These are phyloP conservation scores for Thymus quinquecostatus DNA, from an alignment of 257 asterid species.

Conservation along the genomic window DNA sequence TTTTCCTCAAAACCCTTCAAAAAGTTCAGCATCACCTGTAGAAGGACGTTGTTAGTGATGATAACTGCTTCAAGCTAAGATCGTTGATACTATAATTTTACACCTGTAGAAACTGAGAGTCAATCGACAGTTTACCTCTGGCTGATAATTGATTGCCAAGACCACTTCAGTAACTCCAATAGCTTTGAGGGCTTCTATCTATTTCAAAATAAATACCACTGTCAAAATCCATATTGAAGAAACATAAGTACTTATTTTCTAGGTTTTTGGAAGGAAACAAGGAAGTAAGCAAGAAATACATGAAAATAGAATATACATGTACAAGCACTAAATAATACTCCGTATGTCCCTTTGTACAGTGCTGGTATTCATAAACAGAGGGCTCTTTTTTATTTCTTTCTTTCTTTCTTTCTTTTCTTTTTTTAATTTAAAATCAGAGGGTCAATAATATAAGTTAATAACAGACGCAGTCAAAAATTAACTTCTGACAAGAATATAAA, in stretches of 20 bases:
- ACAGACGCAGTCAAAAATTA: neutral
- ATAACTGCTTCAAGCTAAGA: neutral
- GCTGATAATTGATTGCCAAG: constrained; percentile 88
- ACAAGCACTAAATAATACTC: neutral
- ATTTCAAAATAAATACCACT: constrained; percentile 10
- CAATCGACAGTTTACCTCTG: constrained; percentile 56
- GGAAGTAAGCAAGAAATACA: neutral
- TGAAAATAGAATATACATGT: neutral
- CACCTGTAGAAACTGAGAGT: constrained; percentile 4
- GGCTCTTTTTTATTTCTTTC: neutral
- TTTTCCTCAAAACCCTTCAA: constrained; percentile 78
- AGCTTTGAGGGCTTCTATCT: constrained; percentile 88
- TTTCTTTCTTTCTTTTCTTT: too few species aligned
- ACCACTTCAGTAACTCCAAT: constrained; percentile 88
- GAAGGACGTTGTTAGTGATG: constrained; percentile 20
- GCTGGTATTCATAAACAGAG: neutral
- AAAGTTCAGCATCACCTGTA: constrained; percentile 86
- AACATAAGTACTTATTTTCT: neutral
- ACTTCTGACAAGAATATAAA: neutral
- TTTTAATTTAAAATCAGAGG: neutral
- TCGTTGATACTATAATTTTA: neutral
- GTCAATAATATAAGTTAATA: neutral
- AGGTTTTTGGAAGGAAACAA: neutral
- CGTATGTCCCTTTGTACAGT: neutral
- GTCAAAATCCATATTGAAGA: constrained; percentile 20